Percentiles rank a stretch among this genome's conserved stretches.
These are phyloP conservation scores for Pholiota molesta DNA, from an alignment of 768 basidiomycete genomes.

Conservation along the genomic window DNA sequence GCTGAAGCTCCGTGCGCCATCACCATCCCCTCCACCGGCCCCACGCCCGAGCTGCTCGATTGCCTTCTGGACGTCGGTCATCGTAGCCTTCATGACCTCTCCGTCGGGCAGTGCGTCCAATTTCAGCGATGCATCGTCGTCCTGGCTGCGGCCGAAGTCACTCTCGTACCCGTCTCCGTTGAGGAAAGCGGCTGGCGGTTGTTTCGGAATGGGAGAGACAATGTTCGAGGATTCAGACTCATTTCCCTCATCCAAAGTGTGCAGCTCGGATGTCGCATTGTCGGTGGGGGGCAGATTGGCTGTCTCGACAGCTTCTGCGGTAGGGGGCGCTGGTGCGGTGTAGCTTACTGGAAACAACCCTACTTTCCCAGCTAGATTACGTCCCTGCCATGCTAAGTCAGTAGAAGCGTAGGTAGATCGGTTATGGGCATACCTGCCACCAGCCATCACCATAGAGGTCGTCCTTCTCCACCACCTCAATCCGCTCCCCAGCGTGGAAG, in stretches of 20 bases:
- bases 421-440: slow-evolving; percentile 63
- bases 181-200: slow-evolving; percentile 32
- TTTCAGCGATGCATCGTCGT: slow-evolving; percentile 19
- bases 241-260: slow-evolving; percentile 28
- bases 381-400: slow-evolving; percentile 58
- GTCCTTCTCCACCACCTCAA: slow-evolving; percentile 92
- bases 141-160: slow-evolving; percentile 18
- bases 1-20: slow-evolving; percentile 72
- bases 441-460: slow-evolving; percentile 94
- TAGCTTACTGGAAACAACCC: slow-evolving; percentile 94
- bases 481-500: slow-evolving; percentile 83
- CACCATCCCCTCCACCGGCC: slow-evolving; percentile 50
- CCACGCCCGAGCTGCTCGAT: slow-evolving; percentile 81
- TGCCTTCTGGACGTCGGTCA: slow-evolving; percentile 89
- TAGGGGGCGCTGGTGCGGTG: slow-evolving; percentile 58
- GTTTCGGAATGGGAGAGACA: slow-evolving; percentile 39
- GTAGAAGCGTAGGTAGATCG: neutral
- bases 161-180: slow-evolving; percentile 28
- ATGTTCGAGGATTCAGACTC: slow-evolving; percentile 44
- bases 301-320: slow-evolving; percentile 2
- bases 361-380: slow-evolving; percentile 77
- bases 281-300: slow-evolving; percentile 6
- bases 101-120: slow-evolving; percentile 36
- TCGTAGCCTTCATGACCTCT: slow-evolving; percentile 81
- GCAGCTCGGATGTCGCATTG: slow-evolving; percentile 31